Conservation (phyloP, 1,284 basidiomycete species). For the Cryptococcus sp. region DNA sequence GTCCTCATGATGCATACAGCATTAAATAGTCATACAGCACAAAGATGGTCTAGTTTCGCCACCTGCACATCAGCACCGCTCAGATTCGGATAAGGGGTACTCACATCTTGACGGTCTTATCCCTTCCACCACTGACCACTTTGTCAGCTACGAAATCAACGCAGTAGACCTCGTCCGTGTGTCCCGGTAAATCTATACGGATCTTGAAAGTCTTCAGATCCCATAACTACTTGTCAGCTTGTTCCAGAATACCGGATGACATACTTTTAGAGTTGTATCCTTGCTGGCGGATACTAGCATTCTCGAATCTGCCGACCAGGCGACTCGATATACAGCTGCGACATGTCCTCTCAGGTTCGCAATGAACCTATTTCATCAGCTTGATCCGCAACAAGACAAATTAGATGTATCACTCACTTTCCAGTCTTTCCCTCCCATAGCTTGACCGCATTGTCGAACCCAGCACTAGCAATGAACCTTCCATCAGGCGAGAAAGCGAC, state of each 20-base stretch:
- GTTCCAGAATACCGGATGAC: conserved; percentile 17
- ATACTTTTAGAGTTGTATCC: conserved; percentile 88
- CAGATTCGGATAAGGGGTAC: conserved; percentile 15
- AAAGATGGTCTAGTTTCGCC: not conserved
- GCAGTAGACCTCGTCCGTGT: conserved; percentile 97
- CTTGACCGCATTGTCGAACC: conserved; percentile 87
- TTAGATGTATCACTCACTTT: conserved; percentile 54
- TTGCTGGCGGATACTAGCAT: conserved; percentile 91
- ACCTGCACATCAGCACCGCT: not conserved
- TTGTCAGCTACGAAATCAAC: conserved; percentile 98
- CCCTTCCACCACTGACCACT: conserved; percentile 84
- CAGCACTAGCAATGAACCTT: conserved; percentile 81
- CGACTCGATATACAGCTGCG: conserved; percentile 85
- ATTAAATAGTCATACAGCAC: too few relatives aligned
- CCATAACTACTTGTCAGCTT: conserved; percentile 65
- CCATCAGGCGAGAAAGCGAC: conserved; percentile 96
- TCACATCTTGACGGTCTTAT: conserved; percentile 59
- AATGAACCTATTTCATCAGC: conserved; percentile 56
- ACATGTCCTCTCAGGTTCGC: conserved; percentile 90
- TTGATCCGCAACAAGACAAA: not conserved
- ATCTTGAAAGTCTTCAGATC: conserved; percentile 92
- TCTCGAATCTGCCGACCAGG: conserved; percentile 92
- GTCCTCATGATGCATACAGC: too few relatives aligned
- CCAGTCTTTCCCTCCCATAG: conserved; percentile 92
- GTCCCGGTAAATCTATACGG: conserved; percentile 87